Evolutionary conservation across 495 filamentous ascomycete genomes (phyloP), one percentile per base, ranked within the genome.

Genomic region (Parathielavia hyrcaniae): DNA sequence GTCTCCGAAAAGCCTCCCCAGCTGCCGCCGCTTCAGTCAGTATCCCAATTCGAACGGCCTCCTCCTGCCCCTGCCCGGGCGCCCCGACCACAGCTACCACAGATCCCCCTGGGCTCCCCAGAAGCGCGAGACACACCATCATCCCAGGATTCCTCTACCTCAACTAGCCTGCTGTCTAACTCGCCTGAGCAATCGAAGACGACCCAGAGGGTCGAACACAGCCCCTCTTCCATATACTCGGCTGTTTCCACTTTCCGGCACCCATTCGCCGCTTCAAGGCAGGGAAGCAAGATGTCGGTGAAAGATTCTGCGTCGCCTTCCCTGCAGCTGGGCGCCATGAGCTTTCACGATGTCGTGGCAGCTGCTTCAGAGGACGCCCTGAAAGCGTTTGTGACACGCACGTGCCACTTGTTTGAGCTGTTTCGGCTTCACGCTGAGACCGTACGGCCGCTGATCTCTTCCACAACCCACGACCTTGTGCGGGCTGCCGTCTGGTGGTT

Each of bases 401-500:
- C 86, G 19, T 75, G 75, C 35, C 86, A 86, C 66, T 77, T 90
- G 62, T 80, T 81, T 54, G 80, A 81, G 58, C 73, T 89, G 7
- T 89, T 95, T 64, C 73, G 78, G 30, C 69, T 87, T 13, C 85
- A 89, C 47, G 85, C 88, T 4, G 87, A 92, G 64, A 77, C 81
- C 43, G 78, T 81, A n/a, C 81, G 80, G 54, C 83, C 86, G 0
- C 48, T 87, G n/a, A 69, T 76, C 53, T 78, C 77, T 53, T 83
- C 79, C 12, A 77, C 77, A 9, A 75, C 81, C 3, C 71, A 80
- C 19, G 81, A 90, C 64, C 83, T 91, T 76, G 75, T 87, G 13
- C 75, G 85, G 58, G 85, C 82, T 45, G 83, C 82, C 17, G 68
- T 86, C 3, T 96, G 91, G 91, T 96, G 91, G 91, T 95, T 95